Base-by-base conservation (phyloP, 208 protist species). In the Angomonas ambiguus region DNA sequence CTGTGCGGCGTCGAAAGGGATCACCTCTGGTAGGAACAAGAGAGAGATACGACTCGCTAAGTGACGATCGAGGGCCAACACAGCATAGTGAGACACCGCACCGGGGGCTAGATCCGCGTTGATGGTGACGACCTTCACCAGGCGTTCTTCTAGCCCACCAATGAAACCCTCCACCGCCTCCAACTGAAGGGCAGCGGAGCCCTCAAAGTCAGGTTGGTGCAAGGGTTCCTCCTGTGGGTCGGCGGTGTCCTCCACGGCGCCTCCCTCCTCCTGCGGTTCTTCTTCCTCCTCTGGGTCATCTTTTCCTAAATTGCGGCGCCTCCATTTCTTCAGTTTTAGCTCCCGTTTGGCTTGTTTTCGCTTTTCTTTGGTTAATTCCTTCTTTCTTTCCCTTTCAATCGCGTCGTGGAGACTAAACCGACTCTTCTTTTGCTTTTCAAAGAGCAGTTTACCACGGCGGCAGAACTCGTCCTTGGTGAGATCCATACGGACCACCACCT, bases 271-370 rank as follows among this genome's bases (percentile, higher is more conserved):
- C 22, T 57, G 61, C 6, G 1, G 55, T 4, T 72, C 56, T 2
- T 65, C 78, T 42, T 51, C 61, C 0, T 62, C 70, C 8, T 67
- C 62, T 18, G 53, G 42, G 72, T 94, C 87, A 64, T 96, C 73
- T 8, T 48, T 75, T 22, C 91, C 91, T 75, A 96, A 92, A 73
- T 96, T 82, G n/a, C 91, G 91, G 20, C 91, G 87, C 3, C 88
- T 87, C 88, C 91, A 96, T 64, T 85, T 82, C 13, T 68, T 69
- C 72, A 96, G 63, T 56, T 71, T 77, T 27, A 71, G 68, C 65
- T 91, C 80, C 42, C 80, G 27, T 42, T 69, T 34, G 62, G 24
- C 51, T 13, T 53, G n/a, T 4, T 42, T 45, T 30, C 45, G 32
- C 2, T 13, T 34, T 35, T 76, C 42, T 41, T 28, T 49, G 5